Conservation (phyloP, 768 basidiomycete species). For the Nidularia pulvinata region DNA sequence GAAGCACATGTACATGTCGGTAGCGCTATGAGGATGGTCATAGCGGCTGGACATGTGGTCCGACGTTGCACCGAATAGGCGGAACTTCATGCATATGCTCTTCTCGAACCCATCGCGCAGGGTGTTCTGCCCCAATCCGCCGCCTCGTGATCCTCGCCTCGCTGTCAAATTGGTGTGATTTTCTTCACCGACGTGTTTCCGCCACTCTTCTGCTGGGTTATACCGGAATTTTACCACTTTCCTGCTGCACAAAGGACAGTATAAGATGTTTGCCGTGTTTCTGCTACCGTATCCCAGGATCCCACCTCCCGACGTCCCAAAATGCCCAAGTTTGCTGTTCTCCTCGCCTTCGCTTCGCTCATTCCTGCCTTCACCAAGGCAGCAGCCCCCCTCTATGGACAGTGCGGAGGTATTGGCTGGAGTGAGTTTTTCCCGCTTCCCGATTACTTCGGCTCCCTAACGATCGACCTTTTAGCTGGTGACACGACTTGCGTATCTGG, state of each 20-base stretch:
- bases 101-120: too few species aligned
- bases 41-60: too few species aligned
- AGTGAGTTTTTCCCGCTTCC: background rate
- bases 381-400: background rate
- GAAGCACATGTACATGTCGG: too few species aligned
- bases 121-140: too few species aligned
- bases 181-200: background rate
- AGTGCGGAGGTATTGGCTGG: background rate
- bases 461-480: slow-evolving; percentile 20
- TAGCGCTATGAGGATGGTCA: too few species aligned
- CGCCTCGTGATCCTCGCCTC: too few species aligned
- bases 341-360: background rate
- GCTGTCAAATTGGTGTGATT: background rate
- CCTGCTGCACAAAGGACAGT: background rate
- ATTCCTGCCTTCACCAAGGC: background rate
- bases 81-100: too few species aligned
- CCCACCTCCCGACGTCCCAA: background rate
- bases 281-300: background rate
- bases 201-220: background rate
- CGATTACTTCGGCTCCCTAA: too few species aligned
- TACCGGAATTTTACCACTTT: background rate
- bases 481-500: slow-evolving; percentile 37
- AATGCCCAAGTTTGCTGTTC: background rate
- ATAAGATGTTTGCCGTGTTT: background rate
- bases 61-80: too few species aligned